Evolutionary conservation across 1,284 basidiomycete species (phyloP), one percentile per base, ranked within the genome.

Genomic region (Tremellales sp.): DNA sequence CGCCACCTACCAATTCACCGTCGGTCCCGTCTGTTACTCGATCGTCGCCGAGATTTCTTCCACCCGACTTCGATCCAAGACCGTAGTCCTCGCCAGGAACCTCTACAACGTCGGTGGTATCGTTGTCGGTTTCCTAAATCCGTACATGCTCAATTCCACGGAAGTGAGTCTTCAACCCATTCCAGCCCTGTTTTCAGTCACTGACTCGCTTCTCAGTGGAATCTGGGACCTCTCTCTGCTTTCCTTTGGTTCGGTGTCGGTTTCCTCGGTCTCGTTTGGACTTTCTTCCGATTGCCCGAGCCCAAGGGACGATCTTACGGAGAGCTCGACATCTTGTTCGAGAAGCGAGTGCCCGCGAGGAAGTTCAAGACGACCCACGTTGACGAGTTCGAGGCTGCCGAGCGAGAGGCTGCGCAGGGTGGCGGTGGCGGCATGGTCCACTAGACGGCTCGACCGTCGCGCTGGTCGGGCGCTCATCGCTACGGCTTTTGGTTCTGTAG

Each of bases 11-110:
- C 56, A 59, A 41, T 42, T 55, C 40, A 61, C 64, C 1, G 33
- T 68, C 4, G 63, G 63, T 62, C 54, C 68, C 1, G 25, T 58
- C 24, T 42, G 40, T 43, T 59, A 56, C 53, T 46, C 53, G 26
- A 50, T 58, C 36, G 56, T 61, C 33, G 68, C 71, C 39, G 76
- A 76, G 52, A 63, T 73, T 19, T 48, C 60, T 0, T 71, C 72
- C n/a, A 73, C 72, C 12, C 68, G 74, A 27, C 63, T 76, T 7
- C 63, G 75, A 39, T 65, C 70, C 45, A 78, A 78, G 65, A 75
- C 77, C 4, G 71, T 78, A 60, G 76, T 74, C 68, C 41, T 64
- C 33, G 48, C 54, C 26, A 61, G 62, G 13, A 53, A 50, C 39
- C 11, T 42, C n/a, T 62, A 53, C 45, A 48, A 53, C 43, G 53